phyloP scores from a whole-genome alignment of 257 asterid species.

The Solanum appendiculatum region DNA sequence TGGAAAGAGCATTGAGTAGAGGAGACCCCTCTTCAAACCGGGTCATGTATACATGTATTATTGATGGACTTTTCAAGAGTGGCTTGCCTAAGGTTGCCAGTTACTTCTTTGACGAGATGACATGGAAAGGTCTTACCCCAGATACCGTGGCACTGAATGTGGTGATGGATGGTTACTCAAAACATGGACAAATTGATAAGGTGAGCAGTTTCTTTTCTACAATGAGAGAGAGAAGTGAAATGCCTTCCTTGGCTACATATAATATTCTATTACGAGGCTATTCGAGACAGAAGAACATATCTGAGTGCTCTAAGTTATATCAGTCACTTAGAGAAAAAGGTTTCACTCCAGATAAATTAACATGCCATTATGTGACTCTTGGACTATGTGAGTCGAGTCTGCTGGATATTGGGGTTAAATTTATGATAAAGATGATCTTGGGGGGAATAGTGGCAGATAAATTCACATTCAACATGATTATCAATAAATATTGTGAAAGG shows the following conservation, averaged over 20 bases:
- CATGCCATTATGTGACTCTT: slow-evolving; percentile 56
- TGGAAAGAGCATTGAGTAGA: slow-evolving; percentile 36
- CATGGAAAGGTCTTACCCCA: slow-evolving; percentile 27
- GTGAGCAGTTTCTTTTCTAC: slow-evolving; percentile 22
- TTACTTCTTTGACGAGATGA: slow-evolving; percentile 49
- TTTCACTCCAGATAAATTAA: slow-evolving; percentile 53
- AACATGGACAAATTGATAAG: slow-evolving; percentile 39
- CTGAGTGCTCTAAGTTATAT: slow-evolving; percentile 42
- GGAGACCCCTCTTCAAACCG: slow-evolving; percentile 34
- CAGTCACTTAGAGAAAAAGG: slow-evolving; percentile 39
- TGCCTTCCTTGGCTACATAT: slow-evolving; percentile 58
- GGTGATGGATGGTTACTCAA: slow-evolving; percentile 62
- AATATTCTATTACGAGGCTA: slow-evolving; percentile 72
- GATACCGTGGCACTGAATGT: slow-evolving; percentile 58
- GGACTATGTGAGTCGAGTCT: slow-evolving; percentile 51
- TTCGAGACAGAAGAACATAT: slow-evolving; percentile 30
- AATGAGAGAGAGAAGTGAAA: slow-evolving; percentile 22
- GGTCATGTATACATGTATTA: slow-evolving; percentile 58
- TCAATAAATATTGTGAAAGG: slow-evolving; percentile 37
- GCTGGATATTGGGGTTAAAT: slow-evolving; percentile 59
- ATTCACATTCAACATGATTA: slow-evolving; percentile 55
- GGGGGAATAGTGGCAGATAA: slow-evolving; percentile 47
- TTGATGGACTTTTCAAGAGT: slow-evolving; percentile 59
- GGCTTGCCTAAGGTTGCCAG: slow-evolving; percentile 56
- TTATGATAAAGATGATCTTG: slow-evolving; percentile 51